Base-by-base conservation (phyloP, 2,329 filamentous ascomycete species). In the Coleophoma cylindrospora region DNA sequence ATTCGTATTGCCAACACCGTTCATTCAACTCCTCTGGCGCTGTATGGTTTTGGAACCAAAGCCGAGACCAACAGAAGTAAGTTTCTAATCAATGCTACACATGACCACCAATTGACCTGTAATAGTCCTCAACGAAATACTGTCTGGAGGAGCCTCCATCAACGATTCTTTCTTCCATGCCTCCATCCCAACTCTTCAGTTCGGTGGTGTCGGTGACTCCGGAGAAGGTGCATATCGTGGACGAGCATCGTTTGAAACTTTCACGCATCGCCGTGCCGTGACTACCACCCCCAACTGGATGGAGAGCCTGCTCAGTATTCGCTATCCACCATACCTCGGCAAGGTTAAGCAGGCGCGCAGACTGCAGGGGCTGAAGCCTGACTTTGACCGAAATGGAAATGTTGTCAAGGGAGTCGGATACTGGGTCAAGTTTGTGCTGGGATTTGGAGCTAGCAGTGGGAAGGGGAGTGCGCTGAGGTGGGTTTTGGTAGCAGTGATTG, bases 41-140 rank as follows among this genome's bases (percentile, higher is more conserved):
- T 96, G 41, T 95, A 90, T 66, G 81, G 88, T 6, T 97, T 97
- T 69, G 92, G 91, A 49, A 86, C 77, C 55, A 88, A 90, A 61
- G 74, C 74, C 3, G 92, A 96, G 65, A 88, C 86, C 43, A 76
- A 87, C 32, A 86, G 86, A 65, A 75, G 87, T 89, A 73, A 61
- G 75, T 63, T 34, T 33, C 34, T 40, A 32, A n/a, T 14, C 19
- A 22, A 43, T 22, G n/a, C 15, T 9, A 5, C 34, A 37, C 22
- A 19, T 50, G 34, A 12, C 33, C 40, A 21, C 7, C 36, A 40
- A 48, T 54, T 57, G 37, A 58, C 47, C 19, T 22, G 19, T 10
- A 22, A 44, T 37, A 83, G 81, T 89, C 50, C 75, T 89, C 46
- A 68, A 71, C 53, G 69, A 73, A 51, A 78, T 85, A 49, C 84